These are phyloP conservation scores for Ehretia macrophylla DNA, from an alignment of 257 asterid species.

Conservation along the genomic window DNA sequence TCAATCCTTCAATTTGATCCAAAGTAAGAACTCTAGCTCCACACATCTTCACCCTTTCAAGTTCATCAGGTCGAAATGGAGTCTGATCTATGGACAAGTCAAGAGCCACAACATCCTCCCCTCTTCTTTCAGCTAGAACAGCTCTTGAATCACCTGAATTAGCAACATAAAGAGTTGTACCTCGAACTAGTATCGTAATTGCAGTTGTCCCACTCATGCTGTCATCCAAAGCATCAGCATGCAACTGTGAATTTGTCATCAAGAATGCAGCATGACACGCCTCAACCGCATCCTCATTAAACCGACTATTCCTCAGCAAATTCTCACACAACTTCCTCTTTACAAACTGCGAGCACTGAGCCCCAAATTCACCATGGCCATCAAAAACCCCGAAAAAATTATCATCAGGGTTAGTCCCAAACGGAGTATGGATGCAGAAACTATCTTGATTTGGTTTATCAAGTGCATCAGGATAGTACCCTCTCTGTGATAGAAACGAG, in stretches of 20 bases:
- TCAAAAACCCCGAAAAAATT: slow-evolving; percentile 96
- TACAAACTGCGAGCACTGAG: slow-evolving; percentile 86
- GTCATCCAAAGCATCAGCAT: slow-evolving; percentile 73
- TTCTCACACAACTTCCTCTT: slow-evolving; percentile 80
- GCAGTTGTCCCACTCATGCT: slow-evolving; percentile 99
- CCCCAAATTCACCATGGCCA: slow-evolving; percentile 95
- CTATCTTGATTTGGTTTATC: slow-evolving; percentile 97
- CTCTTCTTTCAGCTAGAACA: slow-evolving; percentile 70
- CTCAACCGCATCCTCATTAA: slow-evolving; percentile 66
- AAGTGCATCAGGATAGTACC: slow-evolving; percentile 95
- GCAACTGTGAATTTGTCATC: slow-evolving; percentile 76
- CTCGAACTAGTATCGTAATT: slow-evolving; percentile 71
- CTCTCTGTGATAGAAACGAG: slow-evolving; percentile 91
- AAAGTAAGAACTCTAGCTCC: slow-evolving; percentile 97
- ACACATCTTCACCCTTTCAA: slow-evolving; percentile 78
- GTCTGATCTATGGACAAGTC: slow-evolving; percentile 90
- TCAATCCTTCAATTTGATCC: slow-evolving; percentile 98
- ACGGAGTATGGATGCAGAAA: slow-evolving; percentile 88
- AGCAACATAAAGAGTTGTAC: slow-evolving; percentile 69
- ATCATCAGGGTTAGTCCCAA: slow-evolving; percentile 71
- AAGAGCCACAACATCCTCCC: slow-evolving; percentile 67
- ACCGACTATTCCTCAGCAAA: slow-evolving; percentile 69
- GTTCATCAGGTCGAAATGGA: slow-evolving; percentile 83
- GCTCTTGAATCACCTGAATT: slow-evolving; percentile 97
- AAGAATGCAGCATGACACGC: slow-evolving; percentile 77